Base-by-base conservation (phyloP, 257 asterid genomes). In the Salvia rosmarinus region DNA sequence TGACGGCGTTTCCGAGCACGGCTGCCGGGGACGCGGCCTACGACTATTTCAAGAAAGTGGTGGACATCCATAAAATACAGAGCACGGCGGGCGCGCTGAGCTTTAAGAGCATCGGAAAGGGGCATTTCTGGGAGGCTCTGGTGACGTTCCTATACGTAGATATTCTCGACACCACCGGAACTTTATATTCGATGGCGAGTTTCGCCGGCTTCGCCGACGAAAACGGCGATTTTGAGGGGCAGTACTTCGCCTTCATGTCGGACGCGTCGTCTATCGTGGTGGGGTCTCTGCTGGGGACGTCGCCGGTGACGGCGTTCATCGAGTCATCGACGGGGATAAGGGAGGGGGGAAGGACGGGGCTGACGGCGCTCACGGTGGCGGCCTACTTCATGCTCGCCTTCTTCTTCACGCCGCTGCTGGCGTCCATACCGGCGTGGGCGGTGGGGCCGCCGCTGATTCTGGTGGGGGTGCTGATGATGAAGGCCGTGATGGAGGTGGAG, bases 391-490 rank as follows among this genome's bases (percentile, higher is more conserved):
- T 89, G 68, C 43, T 94, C 70, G 89, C 98, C 14, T 85, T 94
- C 21, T 94, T 94, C 83, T 87, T 89, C 76, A 94, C 98, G 77
- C 98, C 98, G 77, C 42, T 94, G 67, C 70, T 94, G 78, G 98
- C 98, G 19, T 87, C 98, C 35, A 94, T 94, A 5, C 98, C 97
- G 79, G 64, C 95, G 57, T 94, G 97, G 97, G 98, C 98, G 64
- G 97, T 94, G 78, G 98, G 98, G 78, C 98, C 98, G 68, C 97
- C 97, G 82, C 81, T 94, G 73, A 73, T 90, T 30, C 62, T 94
- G 76, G 98, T 94, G 60, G 98, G 98, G n/a, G 96, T 91, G 20
- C 42, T 94, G 87, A 94, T 94, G 99, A 94, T 94, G 99, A 85
- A 32, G 79, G 74, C 97, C 66, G 99, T 89, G 80, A 88, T 80